Evolutionary conservation across 2,329 filamentous ascomycete species (phyloP).

Genomic region (Dryadomyces sulphureus): DNA sequence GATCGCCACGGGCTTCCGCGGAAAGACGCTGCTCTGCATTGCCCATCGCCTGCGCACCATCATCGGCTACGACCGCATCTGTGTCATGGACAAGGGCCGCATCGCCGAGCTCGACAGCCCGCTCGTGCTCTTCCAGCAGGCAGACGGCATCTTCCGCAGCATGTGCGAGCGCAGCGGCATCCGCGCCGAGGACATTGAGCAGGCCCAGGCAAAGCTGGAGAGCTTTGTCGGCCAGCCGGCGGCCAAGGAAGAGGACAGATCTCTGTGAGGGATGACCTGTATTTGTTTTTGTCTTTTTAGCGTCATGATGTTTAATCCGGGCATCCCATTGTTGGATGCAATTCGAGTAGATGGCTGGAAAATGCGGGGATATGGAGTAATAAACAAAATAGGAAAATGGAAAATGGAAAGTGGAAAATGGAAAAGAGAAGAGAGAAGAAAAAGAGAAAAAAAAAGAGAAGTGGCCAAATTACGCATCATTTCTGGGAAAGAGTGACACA

Average conservation of each 20-base stretch:
- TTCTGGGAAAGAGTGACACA: too few species aligned
- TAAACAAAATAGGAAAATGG: neutral
- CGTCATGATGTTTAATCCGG: too few species aligned
- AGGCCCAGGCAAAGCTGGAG: constrained; percentile 17
- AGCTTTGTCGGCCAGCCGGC: constrained; percentile 9
- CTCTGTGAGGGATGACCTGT: neutral
- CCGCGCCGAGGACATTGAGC: constrained; percentile 35
- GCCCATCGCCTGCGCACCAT: constrained; percentile 87
- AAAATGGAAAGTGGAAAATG: neutral
- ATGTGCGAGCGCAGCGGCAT: constrained; percentile 90
- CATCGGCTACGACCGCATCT: constrained; percentile 86
- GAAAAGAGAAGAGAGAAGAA: constrained; percentile 1
- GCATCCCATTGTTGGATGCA: too few species aligned
- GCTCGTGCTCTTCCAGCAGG: constrained; percentile 54
- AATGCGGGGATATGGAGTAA: neutral
- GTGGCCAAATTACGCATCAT: neutral
- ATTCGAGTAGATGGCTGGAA: too few species aligned
- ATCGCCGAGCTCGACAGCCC: constrained; percentile 83
- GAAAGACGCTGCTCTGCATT: constrained; percentile 82
- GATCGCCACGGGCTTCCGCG: constrained; percentile 71
- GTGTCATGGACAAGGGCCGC: constrained; percentile 80
- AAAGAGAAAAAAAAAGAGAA: neutral
- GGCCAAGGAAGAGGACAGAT: constrained; percentile 1
- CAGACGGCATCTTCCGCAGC: constrained; percentile 58
- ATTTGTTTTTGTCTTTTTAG: neutral